phyloP scores from a whole-genome alignment of 768 basidiomycete genomes.

The Neoboletus subvelutipes region DNA sequence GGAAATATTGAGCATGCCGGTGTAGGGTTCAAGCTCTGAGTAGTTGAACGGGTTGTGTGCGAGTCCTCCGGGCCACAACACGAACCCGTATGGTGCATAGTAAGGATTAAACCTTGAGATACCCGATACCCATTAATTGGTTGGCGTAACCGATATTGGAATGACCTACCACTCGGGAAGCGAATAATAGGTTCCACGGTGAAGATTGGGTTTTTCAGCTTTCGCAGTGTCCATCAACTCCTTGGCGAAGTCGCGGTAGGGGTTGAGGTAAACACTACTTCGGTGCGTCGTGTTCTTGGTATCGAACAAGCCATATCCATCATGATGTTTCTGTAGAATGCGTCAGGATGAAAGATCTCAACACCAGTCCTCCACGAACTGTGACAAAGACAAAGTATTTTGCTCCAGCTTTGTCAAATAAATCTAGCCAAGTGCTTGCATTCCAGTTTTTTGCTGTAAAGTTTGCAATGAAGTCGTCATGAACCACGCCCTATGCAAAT shows the following conservation, averaged over 20 bases:
- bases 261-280: conserved; percentile 47
- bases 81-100: conserved; percentile 46
- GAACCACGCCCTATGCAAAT: conserved; percentile 39
- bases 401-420: conserved; percentile 56
- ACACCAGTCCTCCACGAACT: conserved; percentile 26
- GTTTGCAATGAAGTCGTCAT: conserved; percentile 58
- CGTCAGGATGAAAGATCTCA: not conserved
- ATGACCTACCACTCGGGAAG: conserved; percentile 50
- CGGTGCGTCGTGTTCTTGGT: conserved; percentile 53
- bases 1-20: conserved; percentile 46
- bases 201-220: conserved; percentile 47
- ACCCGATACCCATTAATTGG: not conserved
- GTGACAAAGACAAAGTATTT: conserved; percentile 62
- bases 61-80: conserved; percentile 51
- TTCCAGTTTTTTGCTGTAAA: conserved; percentile 55
- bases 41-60: conserved; percentile 51
- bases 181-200: conserved; percentile 59
- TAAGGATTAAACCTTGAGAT: conserved; percentile 52
- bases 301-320: conserved; percentile 58
- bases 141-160: not conserved
- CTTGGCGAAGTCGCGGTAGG: conserved; percentile 49
- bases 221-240: conserved; percentile 53
- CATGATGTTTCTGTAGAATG: conserved; percentile 53
- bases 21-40: conserved; percentile 52
- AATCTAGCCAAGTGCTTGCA: conserved; percentile 52